Base-by-base conservation (phyloP, 257 asterid species). In the Nicotiana undulata region DNA sequence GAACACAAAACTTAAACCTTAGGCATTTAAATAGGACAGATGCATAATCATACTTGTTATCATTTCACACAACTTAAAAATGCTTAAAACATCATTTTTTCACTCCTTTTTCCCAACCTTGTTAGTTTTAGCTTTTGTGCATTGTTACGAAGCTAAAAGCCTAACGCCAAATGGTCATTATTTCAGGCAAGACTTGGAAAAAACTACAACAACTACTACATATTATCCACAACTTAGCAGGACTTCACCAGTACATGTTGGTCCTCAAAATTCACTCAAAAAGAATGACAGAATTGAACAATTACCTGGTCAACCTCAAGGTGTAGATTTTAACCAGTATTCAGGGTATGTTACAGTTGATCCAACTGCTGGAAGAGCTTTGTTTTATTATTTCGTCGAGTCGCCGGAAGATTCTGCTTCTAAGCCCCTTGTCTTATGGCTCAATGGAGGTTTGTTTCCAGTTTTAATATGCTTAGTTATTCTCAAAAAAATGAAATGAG, bases 311-410 rank as follows among this genome's bases (percentile, higher is more conserved):
- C 89, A 91, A 58, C 93, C 92, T 6, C 77, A 83, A n/a, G 61
- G 49, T 28, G 89, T 87, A 18, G 79, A 87, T 8, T 85, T 91
- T 75, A 85, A 84, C 55, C 93, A 88, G 31, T 91, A 85, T 34
- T 66, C 92, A 63, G 93, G 95, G 11, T 87, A 89, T 72, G 86
- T 89, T 8, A 91, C 93, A 0, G 87, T 91, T 24, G 87, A 89
- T 46, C 78, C 82, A 0, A 52, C 9, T 46, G 85, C 87, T 1
- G 93, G 91, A 40, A 70, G 89, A 76, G 82, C 87, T 24, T 65
- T 89, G 77, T 89, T 88, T 46, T 89, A 89, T 82, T 91, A 88
- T 75, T 87, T 89, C 46, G 90, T 79, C 6, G 90, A 89, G 86
- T 87, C 93, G 10, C 85, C 90, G 0, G 9, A 66, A 9, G 55